A percentile compares a stretch with the other conserved stretches of the same genome.
Evolutionary conservation across 768 basidiomycete species (phyloP).

Genomic region (Paxillus rubicundulus): DNA sequence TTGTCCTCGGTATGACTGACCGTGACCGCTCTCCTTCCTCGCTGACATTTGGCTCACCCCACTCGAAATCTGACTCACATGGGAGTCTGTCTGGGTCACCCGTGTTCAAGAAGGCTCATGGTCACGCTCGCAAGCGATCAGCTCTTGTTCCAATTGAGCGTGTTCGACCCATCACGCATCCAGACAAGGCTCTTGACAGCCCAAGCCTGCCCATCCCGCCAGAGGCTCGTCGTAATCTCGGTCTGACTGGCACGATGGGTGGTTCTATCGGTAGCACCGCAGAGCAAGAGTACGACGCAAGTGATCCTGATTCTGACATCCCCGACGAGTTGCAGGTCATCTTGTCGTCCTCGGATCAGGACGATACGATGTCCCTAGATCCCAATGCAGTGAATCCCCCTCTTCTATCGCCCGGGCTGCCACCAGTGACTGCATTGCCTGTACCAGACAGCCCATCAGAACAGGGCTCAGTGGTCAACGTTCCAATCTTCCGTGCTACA

Average conservation of each 20-base stretch:
- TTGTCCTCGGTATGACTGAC: slow-evolving; percentile 18
- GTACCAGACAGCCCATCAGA: slow-evolving; percentile 7
- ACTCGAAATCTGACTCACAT: slow-evolving; percentile 30
- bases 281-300: slow-evolving; percentile 46
- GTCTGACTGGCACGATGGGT: slow-evolving; percentile 68
- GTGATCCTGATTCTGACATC: slow-evolving; percentile 77
- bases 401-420: slow-evolving; percentile 41
- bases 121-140: slow-evolving; percentile 23
- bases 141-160: slow-evolving; percentile 20
- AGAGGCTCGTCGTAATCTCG: slow-evolving; percentile 54
- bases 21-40: slow-evolving; percentile 30
- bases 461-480: slow-evolving; percentile 17
- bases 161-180: slow-evolving; percentile 1
- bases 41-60: slow-evolving; percentile 37
- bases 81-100: slow-evolving; percentile 28
- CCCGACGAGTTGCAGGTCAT: slow-evolving; percentile 73
- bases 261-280: slow-evolving; percentile 50
- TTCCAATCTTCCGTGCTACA: slow-evolving; percentile 43
- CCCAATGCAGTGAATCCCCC: not conserved
- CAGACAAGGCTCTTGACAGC: slow-evolving; percentile 11
- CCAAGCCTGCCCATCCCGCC: slow-evolving; percentile 41
- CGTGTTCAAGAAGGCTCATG: slow-evolving; percentile 33
- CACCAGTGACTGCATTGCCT: slow-evolving; percentile 42
- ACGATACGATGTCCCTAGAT: slow-evolving; percentile 40
- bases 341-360: slow-evolving; percentile 42